Base-by-base conservation (phyloP, 331 rosid species). In the Ulmus americana region DNA sequence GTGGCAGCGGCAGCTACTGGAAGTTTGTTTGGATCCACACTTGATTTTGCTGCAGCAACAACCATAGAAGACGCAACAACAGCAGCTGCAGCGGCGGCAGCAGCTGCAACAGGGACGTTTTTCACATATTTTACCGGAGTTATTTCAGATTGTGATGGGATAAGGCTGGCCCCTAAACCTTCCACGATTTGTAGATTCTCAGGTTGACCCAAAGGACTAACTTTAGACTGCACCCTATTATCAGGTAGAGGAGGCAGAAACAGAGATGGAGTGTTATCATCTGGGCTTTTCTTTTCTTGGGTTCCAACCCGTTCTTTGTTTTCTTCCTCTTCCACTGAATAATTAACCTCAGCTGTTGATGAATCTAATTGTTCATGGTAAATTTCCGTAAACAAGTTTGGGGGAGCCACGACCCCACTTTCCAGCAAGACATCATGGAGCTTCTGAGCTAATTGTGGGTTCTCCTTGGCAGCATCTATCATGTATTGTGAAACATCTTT, bases 401-500 rank as follows among this genome's bases (percentile, higher is more conserved):
- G 88, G 28, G 99, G 99, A 74, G 97, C 95, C 77, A 72, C 86
- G 51, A 94, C 95, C 44, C 99, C 99, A 55, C 95, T 94, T 80
- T 94, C 97, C 10, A 78, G 96, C 71, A 94, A 72, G 74, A 87
- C 99, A 42, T 94, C 90, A 52, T 84, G 96, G 80, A 94, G 95
- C 67, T 90, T 94, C 70, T 87, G 95, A 49, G 92, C 99, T 56
- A 94, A 70, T 72, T 83, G 80, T 70, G 99, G 99, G 72, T 94
- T 94, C 75, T 90, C 99, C 73, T 83, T 90, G 69, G 99, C 95
- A 67, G 99, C 96, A 64, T 90, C 95, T 51, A 94, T 94, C 99
- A 94, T 85, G 81, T 90, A 94, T 74, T 84, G 85, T 14, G 99
- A 94, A 76, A 90, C 88, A 44, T 90, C 95, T 58, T 85, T 90